Conservation (phyloP, 768 basidiomycete species). For the Glaciozyma antarctica region DNA sequence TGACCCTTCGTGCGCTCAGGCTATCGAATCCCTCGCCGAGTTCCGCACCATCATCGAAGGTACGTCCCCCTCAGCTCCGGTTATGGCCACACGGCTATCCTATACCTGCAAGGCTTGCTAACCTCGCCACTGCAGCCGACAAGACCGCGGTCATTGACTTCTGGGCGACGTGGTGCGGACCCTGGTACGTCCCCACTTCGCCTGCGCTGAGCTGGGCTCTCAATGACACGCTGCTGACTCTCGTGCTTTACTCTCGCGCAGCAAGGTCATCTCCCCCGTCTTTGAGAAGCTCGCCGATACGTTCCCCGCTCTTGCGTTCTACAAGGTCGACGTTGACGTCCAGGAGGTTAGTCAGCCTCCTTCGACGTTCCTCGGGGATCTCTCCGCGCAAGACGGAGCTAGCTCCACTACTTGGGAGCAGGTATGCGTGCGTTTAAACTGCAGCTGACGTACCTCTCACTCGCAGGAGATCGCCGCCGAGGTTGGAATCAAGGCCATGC, state of each 20-base stretch:
- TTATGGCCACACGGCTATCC: no score
- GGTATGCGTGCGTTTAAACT: no score
- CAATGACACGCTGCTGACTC: not conserved
- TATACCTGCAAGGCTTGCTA: no score
- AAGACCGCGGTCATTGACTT: conserved; percentile 56
- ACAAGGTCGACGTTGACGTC: conserved; percentile 66
- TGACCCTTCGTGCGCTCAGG: no score
- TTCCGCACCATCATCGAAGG: no score
- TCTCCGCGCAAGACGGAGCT: not conserved
- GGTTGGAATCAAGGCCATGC: conserved; percentile 39
- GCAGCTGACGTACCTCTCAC: not conserved
- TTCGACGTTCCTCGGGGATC: not conserved
- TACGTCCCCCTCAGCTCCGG: no score
- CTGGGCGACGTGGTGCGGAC: conserved; percentile 54
- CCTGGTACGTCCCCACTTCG: conserved; percentile 8
- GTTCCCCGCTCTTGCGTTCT: conserved; percentile 48
- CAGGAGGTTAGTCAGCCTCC: conserved; percentile 30
- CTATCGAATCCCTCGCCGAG: no score
- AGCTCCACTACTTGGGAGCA: no score
- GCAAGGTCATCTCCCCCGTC: conserved; percentile 48
- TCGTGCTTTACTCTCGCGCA: not conserved
- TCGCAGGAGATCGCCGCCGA: conserved; percentile 27
- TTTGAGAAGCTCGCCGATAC: conserved; percentile 51
- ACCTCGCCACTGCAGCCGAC: conserved; percentile 23
- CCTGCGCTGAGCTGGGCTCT: no score